phyloP scores from a whole-genome alignment of 2,329 filamentous ascomycete species.

The Rhynchosporium secalis region DNA sequence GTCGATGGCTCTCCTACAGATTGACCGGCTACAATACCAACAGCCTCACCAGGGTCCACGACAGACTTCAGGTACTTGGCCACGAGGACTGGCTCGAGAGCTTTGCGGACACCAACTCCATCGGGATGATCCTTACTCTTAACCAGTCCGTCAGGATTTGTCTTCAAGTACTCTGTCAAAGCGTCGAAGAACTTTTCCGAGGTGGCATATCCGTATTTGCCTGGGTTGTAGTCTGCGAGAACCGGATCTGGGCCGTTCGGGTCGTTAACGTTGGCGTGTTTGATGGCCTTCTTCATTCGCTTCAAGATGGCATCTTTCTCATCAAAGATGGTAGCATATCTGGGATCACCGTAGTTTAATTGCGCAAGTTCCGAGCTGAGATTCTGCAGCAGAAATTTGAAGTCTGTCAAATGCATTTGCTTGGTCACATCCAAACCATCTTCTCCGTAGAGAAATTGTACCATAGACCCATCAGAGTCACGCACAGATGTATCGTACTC shows the following conservation, averaged over 20 bases:
- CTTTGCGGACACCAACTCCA: slow-evolving; percentile 44
- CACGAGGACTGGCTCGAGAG: slow-evolving; percentile 72
- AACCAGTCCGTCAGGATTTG: slow-evolving; percentile 66
- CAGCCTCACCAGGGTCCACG: slow-evolving; percentile 92
- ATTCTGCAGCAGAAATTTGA: slow-evolving; percentile 87
- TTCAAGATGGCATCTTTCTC: slow-evolving; percentile 60
- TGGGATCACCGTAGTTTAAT: slow-evolving; percentile 63
- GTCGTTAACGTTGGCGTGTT: slow-evolving; percentile 61
- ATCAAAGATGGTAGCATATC: slow-evolving; percentile 63
- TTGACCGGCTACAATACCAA: slow-evolving; percentile 94
- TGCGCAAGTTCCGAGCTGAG: slow-evolving; percentile 76
- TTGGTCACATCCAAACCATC: slow-evolving; percentile 94
- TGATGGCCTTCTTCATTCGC: slow-evolving; percentile 77
- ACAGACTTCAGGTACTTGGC: slow-evolving; percentile 92
- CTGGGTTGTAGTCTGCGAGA: slow-evolving; percentile 70
- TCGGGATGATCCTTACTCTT: slow-evolving; percentile 48
- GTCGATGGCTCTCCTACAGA: slow-evolving; percentile 97
- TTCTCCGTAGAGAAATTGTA: slow-evolving; percentile 96
- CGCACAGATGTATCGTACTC: slow-evolving; percentile 93
- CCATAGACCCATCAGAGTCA: slow-evolving; percentile 87
- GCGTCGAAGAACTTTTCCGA: slow-evolving; percentile 81
- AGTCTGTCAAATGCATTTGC: slow-evolving; percentile 86
- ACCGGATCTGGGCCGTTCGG: slow-evolving; percentile 67
- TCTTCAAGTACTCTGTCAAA: slow-evolving; percentile 75
- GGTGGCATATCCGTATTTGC: slow-evolving; percentile 77